Evolutionary conservation across 2,329 filamentous ascomycete species (phyloP), one percentile per base, ranked within the genome.

Genomic region (Sordariomycetes sp.): DNA sequence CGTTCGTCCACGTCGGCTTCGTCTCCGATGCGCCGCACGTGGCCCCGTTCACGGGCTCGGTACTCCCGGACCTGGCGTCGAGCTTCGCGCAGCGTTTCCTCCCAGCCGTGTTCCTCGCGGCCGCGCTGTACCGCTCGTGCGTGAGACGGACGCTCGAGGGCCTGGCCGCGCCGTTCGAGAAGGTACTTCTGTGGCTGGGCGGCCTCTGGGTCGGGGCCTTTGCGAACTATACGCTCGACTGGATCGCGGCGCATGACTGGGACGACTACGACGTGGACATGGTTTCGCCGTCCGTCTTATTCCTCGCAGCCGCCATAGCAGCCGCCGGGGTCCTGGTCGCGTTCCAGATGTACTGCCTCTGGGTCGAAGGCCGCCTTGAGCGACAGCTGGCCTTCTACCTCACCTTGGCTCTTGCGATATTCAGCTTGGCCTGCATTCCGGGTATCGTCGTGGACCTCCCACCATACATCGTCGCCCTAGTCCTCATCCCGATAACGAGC

Each of bases 221-320:
- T 60, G 88, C 88, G 67, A 90, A 90, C 70, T 87, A 89, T 67
- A 90, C 87, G 0, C 85, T 90, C 64, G 85, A 87, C 59, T 80
- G 83, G 69, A 89, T 90, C 59, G 88, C 87, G 0, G 83, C 90
- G 54, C 78, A 86, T 64, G 82, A 88, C 16, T 74, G 90, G 3
- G 90, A 86, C 1, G 80, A 83, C 0, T 82, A 87, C 65, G 88
- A 90, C 66, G 77, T 91, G 57, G 71, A 81, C 58, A 78, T 83
- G 55, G 86, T 90, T 64, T 86, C 87, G 0, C 87, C 86, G 14
- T 87, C 86, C 0, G 78, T 85, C 20, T 72, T 83, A 1, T 86
- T 87, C 0, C 72, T 90, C 22, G 79, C 82, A 52, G 76, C 83
- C 37, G 79, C 90, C 54, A 75, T 71, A 51, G 83, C 89, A 58